Base-by-base conservation (phyloP, 2,329 filamentous ascomycete species). In the Onygenales sp. region DNA sequence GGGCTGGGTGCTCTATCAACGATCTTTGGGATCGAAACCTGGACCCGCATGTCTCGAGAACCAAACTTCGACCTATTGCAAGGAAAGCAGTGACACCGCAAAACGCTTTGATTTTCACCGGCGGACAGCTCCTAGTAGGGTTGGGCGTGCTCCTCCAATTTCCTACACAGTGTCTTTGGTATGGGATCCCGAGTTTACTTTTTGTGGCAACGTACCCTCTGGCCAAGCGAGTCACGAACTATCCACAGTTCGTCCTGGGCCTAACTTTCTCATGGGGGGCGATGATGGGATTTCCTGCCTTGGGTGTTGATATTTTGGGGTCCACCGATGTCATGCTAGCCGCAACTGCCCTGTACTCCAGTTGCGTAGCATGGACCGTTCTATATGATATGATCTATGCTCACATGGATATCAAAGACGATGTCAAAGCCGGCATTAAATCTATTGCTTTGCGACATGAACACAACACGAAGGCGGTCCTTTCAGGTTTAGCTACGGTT, bases 1-100 rank as follows among this genome's bases (percentile, higher is more conserved):
- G 76, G 31, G 72, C 72, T 17, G 70, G 74, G 4, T 82, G 79
- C 60, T 71, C 77, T 0, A 80, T 79, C 67, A 82, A 82, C 60
- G 79, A 82, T 59, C 71, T 74, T 36, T 72, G 77, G 63, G 79
- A 82, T 58, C 71, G 74, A 47, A 75, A 78, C 44, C 67, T 79
- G 50, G 79, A 82, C 58, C 74, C 76, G 3, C 67, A 74, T 55
- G 77, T 79, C 8, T 70, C 69, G 57, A 72, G 78, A 40, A 78
- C 75, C 42, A 72, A 73, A 36, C 71, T 76, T 56, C 70, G 78
- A 14, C 77, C 77, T 2, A 74, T 79, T 57, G 75, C 77, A 10
- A 65, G 77, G 52, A 71, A 74, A n/a, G 77, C 77, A 32, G 66
- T 80, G 14, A 72, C 74, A 0, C 70, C 72, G 8, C 55, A 62